Percentiles rank a stretch among this genome's conserved stretches.
Conservation (phyloP, 2,329 filamentous ascomycete genomes). For the Aspergillus quadrilineatus region DNA sequence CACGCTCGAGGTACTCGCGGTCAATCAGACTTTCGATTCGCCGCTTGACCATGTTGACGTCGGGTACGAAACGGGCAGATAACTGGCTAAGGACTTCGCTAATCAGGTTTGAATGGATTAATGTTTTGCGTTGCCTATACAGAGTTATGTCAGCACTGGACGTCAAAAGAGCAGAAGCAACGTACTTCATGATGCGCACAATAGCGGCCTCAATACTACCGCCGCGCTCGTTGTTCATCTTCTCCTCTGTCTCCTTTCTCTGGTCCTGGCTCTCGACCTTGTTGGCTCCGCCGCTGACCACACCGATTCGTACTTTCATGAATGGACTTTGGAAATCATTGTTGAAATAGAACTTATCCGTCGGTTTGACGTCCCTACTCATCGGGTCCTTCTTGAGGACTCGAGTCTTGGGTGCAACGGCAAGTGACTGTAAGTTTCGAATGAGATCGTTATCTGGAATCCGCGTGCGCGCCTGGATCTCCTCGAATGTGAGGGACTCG, state of each 20-base stretch:
- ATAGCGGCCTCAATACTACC: slow-evolving; percentile 54
- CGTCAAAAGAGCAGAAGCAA: background rate
- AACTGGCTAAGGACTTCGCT: slow-evolving; percentile 52
- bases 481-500: slow-evolving; percentile 61
- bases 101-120: slow-evolving; percentile 51
- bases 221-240: slow-evolving; percentile 51
- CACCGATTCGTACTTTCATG: slow-evolving; percentile 84
- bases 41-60: slow-evolving; percentile 55
- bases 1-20: slow-evolving; percentile 52
- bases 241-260: slow-evolving; percentile 52
- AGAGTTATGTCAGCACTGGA: background rate
- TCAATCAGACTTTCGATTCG: slow-evolving; percentile 55
- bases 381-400: slow-evolving; percentile 78
- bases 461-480: slow-evolving; percentile 78
- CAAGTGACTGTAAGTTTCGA: slow-evolving; percentile 76
- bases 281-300: slow-evolving; percentile 72
- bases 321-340: slow-evolving; percentile 76
- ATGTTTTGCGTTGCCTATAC: slow-evolving; percentile 48
- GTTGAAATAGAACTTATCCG: slow-evolving; percentile 82
- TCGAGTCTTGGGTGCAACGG: slow-evolving; percentile 77
- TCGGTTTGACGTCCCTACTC: slow-evolving; percentile 71
- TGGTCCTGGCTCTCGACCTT: slow-evolving; percentile 75
- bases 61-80: slow-evolving; percentile 49
- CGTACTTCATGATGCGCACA: slow-evolving; percentile 56
- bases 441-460: slow-evolving; percentile 73